Conservation (phyloP, 2,329 filamentous ascomycete species). For the Hypomyces rosellus region DNA sequence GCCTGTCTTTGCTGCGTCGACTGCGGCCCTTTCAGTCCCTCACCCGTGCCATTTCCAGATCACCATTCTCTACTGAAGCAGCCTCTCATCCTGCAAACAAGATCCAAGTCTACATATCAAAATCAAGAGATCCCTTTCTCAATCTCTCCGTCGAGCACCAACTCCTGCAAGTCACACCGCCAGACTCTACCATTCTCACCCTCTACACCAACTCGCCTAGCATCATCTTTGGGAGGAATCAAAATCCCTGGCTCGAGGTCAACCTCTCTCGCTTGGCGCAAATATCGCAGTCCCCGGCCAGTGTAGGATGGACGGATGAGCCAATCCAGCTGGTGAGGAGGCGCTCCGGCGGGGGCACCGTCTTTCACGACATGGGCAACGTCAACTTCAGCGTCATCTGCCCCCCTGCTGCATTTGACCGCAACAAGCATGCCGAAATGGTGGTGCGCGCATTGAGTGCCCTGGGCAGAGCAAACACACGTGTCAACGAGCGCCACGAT, state of each 20-base stretch:
- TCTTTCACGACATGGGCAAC: constrained; percentile 91
- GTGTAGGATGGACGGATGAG: constrained; percentile 19
- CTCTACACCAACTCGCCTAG: constrained; percentile 84
- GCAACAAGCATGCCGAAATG: constrained; percentile 87
- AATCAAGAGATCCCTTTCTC: constrained; percentile 67
- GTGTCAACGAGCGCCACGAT: constrained; percentile 87
- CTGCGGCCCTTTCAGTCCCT: background rate
- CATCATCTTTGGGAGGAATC: constrained; percentile 89
- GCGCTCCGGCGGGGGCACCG: constrained; percentile 82
- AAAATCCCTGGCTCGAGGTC: constrained; percentile 94
- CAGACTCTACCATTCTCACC: constrained; percentile 71
- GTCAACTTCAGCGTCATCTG: constrained; percentile 92
- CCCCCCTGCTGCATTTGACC: constrained; percentile 68
- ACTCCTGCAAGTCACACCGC: constrained; percentile 67
- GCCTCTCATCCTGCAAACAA: constrained; percentile 38
- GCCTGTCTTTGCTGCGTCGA: background rate
- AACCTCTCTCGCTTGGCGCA: constrained; percentile 57
- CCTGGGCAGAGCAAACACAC: constrained; percentile 52
- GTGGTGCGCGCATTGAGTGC: constrained; percentile 71
- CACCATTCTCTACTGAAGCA: constrained; percentile 29
- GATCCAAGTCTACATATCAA: constrained; percentile 65
- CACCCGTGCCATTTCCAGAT: background rate
- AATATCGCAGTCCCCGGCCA: constrained; percentile 16
- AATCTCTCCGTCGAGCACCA: constrained; percentile 95
- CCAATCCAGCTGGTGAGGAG: constrained; percentile 64